These are phyloP conservation scores for Aegilops tauschii DNA, from an alignment of 176 grass and related monocot genomes.

Conservation along the genomic window DNA sequence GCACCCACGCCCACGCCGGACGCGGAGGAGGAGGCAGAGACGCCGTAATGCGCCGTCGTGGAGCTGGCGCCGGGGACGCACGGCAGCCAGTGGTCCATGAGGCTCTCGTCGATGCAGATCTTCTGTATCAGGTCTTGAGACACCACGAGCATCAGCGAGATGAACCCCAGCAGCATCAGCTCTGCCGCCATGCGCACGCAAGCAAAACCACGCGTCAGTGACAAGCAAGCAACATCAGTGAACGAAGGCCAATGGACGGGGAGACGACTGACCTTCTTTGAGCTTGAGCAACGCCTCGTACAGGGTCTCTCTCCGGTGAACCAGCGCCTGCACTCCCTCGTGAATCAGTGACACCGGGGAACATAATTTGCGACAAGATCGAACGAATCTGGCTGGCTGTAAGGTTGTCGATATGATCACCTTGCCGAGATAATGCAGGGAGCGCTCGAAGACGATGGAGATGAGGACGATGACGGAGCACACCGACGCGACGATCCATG, in stretches of 20 bases:
- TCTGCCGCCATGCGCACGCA: constrained; percentile 31
- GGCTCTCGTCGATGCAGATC: constrained; percentile 57
- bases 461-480: constrained; percentile 78
- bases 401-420: not conserved
- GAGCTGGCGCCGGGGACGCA: constrained; percentile 12
- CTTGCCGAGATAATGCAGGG: constrained; percentile 75
- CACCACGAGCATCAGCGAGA: constrained; percentile 69
- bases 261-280: constrained; percentile 60
- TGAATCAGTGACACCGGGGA: not conserved
- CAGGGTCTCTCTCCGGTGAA: constrained; percentile 54
- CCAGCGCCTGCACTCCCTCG: constrained; percentile 10
- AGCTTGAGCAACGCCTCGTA: constrained; percentile 73
- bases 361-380: not conserved
- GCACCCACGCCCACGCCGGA: not conserved
- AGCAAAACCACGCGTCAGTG: not conserved
- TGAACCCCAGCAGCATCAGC: constrained; percentile 86
- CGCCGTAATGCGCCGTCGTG: constrained; percentile 4
- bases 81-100: constrained; percentile 50
- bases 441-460: constrained; percentile 71
- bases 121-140: constrained; percentile 49
- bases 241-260: not conserved
- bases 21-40: not conserved
- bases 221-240: not conserved
- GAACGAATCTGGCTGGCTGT: not conserved
- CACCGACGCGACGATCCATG: constrained; percentile 75